Percentiles rank a stretch among this genome's conserved stretches.
Evolutionary conservation across 305 asterid species (phyloP).

Genomic region (Solanum hybrid): DNA sequence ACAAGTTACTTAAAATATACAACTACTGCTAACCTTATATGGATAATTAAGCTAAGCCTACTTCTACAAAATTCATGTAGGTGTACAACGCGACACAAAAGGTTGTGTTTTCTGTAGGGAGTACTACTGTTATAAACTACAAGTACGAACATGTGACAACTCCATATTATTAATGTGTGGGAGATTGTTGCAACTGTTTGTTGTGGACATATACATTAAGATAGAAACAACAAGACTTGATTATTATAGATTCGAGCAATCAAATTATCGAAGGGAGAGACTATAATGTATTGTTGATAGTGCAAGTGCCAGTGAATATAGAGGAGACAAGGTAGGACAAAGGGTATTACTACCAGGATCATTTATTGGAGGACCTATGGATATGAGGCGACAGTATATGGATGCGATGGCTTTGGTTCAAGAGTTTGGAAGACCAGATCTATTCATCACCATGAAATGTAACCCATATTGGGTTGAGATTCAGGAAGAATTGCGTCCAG

Average conservation of each 20-base stretch:
- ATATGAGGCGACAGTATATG: not conserved
- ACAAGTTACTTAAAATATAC: too few species aligned
- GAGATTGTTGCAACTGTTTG: not conserved
- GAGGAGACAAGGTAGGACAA: not conserved
- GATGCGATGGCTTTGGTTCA: not conserved
- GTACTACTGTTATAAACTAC: not conserved
- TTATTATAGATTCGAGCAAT: not conserved
- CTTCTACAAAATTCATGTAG: not conserved
- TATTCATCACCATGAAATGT: not conserved
- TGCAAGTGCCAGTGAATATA: not conserved
- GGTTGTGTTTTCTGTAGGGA: not conserved
- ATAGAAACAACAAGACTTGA: not conserved
- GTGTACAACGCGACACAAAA: not conserved
- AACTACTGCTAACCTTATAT: not conserved
- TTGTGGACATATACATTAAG: not conserved
- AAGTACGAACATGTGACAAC: not conserved
- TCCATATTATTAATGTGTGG: not conserved
- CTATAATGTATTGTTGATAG: not conserved
- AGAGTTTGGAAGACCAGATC: not conserved
- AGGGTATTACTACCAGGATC: not conserved
- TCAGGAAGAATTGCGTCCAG: too few species aligned
- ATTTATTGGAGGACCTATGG: not conserved
- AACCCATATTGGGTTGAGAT: not conserved
- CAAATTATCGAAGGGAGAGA: not conserved
- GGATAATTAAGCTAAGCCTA: not conserved